phyloP scores from a whole-genome alignment of 2,329 filamentous ascomycete species.

The Lasiodiplodia hormozganensis region DNA sequence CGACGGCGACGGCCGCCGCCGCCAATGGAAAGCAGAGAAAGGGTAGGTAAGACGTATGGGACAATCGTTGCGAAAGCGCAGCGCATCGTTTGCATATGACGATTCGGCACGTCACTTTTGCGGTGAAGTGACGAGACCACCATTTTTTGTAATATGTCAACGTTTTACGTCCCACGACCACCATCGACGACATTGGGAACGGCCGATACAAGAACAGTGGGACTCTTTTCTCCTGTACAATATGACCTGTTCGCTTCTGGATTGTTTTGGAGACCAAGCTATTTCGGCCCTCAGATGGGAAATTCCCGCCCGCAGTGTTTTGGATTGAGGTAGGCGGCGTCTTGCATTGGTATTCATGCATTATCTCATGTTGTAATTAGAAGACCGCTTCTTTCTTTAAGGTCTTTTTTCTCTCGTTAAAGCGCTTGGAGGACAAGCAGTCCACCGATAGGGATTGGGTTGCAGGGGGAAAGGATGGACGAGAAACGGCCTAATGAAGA shows the following conservation, averaged over 20 bases:
- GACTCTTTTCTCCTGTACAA: conserved; percentile 15
- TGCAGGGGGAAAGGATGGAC: not conserved
- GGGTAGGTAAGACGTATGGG: conserved; percentile 2
- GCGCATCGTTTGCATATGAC: not conserved
- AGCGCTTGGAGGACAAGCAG: not conserved
- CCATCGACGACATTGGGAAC: not conserved
- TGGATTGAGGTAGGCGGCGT: conserved; percentile 2
- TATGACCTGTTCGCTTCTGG: conserved; percentile 17
- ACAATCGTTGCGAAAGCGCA: not conserved
- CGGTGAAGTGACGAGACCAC: not conserved
- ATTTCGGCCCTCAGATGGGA: not conserved
- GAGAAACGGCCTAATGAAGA: conserved; percentile 16
- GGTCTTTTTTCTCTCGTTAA: not conserved
- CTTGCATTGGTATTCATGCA: conserved; percentile 2
- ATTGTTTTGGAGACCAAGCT: not conserved
- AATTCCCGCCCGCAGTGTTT: not conserved
- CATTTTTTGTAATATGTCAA: conserved; percentile 15
- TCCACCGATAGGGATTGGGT: not conserved
- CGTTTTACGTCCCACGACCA: conserved; percentile 16
- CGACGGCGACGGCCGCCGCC: conserved; percentile 1
- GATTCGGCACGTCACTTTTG: not conserved
- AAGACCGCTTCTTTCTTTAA: not conserved
- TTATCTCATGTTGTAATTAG: conserved; percentile 24
- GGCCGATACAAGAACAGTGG: not conserved
- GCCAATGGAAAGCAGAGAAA: conserved; percentile 25